Evolutionary conservation across 2,329 filamentous ascomycete genomes (phyloP), one percentile per base, ranked within the genome.

Genomic region (Ceratocystis harringtonii): DNA sequence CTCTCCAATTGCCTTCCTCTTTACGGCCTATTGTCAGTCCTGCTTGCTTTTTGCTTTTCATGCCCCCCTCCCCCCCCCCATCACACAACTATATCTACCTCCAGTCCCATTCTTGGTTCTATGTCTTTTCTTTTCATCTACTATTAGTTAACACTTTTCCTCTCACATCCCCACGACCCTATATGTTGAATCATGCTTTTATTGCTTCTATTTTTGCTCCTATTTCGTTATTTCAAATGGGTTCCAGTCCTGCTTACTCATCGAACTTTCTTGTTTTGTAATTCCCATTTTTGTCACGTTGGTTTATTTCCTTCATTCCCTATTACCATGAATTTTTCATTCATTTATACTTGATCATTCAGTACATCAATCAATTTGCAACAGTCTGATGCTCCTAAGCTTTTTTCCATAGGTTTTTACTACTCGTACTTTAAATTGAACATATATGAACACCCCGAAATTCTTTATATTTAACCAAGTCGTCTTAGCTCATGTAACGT

Each of bases 221-320:
- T 64, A 30, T 64, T 32, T 44, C 25, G n/a, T 45, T 28, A 64
- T 22, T 64, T 25, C 15, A 45, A 19, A 36, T 32, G 22, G 41
- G 48, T 55, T 41, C 66, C 66, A 67, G 66, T 68, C 50, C 65
- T 68, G 64, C 68, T 69, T 74, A 71, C 71, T 62, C 62, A 69
- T 70, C 62, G 69, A 68, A 17, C 44, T 50, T 7, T 28, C 15
- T 55, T 48, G 32, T 60, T 65, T 57, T 62, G 52, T 62, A 41
- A 41, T 41, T 41, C 36, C 10, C 12, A 4, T 41, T 15, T 12
- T 15, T 41, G 12, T 41, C 36, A 41, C 66, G 66, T 50, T 28
- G 32, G 22, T 65, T 28, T 32, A 45, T 62, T 60, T 36, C 17
- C 55, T 32, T 44, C 22, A 15, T 19, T 52, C 25, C 22, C 22